Evolutionary conservation across 768 basidiomycete genomes (phyloP).

Genomic region (Termitomyces sp.): DNA sequence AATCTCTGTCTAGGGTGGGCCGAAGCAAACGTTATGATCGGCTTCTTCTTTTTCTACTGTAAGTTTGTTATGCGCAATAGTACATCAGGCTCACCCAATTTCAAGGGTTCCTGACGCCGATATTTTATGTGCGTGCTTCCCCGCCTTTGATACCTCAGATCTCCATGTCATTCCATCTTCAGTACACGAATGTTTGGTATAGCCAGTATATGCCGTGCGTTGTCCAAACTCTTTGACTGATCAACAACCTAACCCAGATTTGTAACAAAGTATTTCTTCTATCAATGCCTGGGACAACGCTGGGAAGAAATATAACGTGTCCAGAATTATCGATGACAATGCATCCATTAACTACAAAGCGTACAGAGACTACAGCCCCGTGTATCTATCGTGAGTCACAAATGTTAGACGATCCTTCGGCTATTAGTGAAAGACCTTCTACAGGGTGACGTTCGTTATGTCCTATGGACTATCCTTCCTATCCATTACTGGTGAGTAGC

Average conservation of each 20-base stretch:
- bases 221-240: background rate
- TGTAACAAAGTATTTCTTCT: slow-evolving; percentile 35
- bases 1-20: slow-evolving; percentile 56
- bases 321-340: slow-evolving; percentile 35
- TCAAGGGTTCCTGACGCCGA: slow-evolving; percentile 46
- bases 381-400: slow-evolving; percentile 39
- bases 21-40: slow-evolving; percentile 61
- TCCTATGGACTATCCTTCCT: slow-evolving; percentile 60
- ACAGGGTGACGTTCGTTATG: slow-evolving; percentile 50
- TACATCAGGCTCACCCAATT: background rate
- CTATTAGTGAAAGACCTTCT: background rate
- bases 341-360: slow-evolving; percentile 37
- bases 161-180: slow-evolving; percentile 12
- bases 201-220: slow-evolving; percentile 56
- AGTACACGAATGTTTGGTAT: slow-evolving; percentile 55
- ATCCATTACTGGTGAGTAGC: slow-evolving; percentile 51
- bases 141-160: background rate
- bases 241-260: slow-evolving; percentile 4
- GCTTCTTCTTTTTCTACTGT: slow-evolving; percentile 68
- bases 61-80: slow-evolving; percentile 11
- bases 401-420: background rate
- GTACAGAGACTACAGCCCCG: slow-evolving; percentile 44
- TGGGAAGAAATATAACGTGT: slow-evolving; percentile 40
- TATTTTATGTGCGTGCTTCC: slow-evolving; percentile 35
- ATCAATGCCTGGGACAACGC: slow-evolving; percentile 57